Base-by-base conservation (phyloP, 345 rosid genomes). In the Conringia planisiliqua region DNA sequence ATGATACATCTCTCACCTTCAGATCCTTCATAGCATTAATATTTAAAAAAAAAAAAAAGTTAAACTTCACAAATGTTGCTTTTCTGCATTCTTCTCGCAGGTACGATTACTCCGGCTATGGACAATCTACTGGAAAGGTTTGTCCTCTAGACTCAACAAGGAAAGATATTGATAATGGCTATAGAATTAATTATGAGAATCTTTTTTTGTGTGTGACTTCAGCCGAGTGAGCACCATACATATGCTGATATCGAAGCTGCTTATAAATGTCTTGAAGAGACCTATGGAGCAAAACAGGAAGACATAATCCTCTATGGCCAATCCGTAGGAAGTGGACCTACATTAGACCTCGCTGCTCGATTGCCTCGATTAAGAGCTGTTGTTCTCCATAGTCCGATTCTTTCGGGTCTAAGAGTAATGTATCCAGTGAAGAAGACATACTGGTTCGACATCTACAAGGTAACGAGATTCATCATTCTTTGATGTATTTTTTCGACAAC, bases 171-270 rank as follows among this genome's bases (percentile, higher is more conserved):
- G 12, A 40, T 60, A 40, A 14, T n/a, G 72, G 24, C 26, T 54
- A 9, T 22, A 33, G 33, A 8, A 70, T 72, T 71, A 75, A 79
- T 61, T 38, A 57, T 6, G 7, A 35, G 24, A 30, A 67, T 66
- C 10, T 66, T 35, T 11, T 46, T 71, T n/a, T n/a, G 32, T 38
- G 63, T 4, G 29, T 75, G 75, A 71, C 1, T 79, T 77, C 85
- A 95, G 99, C 97, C 99, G n/a, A 95, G 98, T 60, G 99, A 95
- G 83, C 97, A 92, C 38, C 80, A 92, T 72, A 95, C 99, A n/a
- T 95, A 92, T 78, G 92, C 94, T 8, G 99, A 95, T 79, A 88
- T 92, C 14, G 99, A 92, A 86, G 98, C 99, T 76, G 97, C 80
- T 20, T 95, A 92, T 58, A 92, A 86, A 78, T 95, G 97, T 82